These are phyloP conservation scores for Phaeosphaeriaceae sp. DNA, from an alignment of 2,329 filamentous ascomycete species.

Conservation along the genomic window DNA sequence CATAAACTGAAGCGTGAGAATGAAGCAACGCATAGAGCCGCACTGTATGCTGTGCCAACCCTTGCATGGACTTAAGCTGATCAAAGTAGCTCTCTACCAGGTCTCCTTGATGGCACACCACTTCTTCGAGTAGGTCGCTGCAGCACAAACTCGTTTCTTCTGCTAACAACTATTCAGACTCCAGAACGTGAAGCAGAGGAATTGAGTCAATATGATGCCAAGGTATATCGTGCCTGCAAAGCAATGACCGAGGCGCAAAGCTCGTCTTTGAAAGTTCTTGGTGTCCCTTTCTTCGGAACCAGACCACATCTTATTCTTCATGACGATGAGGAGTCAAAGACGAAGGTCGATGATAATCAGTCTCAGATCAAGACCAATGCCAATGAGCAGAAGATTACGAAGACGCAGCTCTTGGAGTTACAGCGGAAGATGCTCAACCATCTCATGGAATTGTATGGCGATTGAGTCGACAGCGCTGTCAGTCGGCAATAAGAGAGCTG, in stretches of 20 bases:
- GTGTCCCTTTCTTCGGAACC: constrained; percentile 44
- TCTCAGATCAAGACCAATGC: constrained; percentile 2
- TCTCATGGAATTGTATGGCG: constrained; percentile 39
- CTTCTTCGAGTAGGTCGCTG: constrained; percentile 28
- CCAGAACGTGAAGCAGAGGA: constrained; percentile 61
- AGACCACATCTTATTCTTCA: constrained; percentile 30
- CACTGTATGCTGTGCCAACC: constrained; percentile 55
- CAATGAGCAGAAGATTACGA: constrained; percentile 30
- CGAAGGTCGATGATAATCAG: background rate
- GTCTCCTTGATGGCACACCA: constrained; percentile 28
- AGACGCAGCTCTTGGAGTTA: constrained; percentile 35
- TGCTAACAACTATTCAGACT: constrained; percentile 40
- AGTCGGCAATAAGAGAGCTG: no score
- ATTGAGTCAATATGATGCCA: constrained; percentile 65
- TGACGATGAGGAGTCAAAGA: constrained; percentile 21
- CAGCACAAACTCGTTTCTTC: no score
- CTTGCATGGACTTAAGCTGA: constrained; percentile 5
- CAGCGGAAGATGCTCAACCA: constrained; percentile 48
- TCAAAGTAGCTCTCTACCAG: constrained; percentile 32
- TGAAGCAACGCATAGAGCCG: constrained; percentile 61
- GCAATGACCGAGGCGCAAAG: constrained; percentile 67
- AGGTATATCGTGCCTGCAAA: constrained; percentile 66
- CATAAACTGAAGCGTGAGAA: constrained; percentile 61
- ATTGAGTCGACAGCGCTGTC: constrained; percentile 11
- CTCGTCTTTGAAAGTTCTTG: constrained; percentile 62